Evolutionary conservation across 164 flowering plant genomes (phyloP).

Genomic region (Berberis thunbergii): DNA sequence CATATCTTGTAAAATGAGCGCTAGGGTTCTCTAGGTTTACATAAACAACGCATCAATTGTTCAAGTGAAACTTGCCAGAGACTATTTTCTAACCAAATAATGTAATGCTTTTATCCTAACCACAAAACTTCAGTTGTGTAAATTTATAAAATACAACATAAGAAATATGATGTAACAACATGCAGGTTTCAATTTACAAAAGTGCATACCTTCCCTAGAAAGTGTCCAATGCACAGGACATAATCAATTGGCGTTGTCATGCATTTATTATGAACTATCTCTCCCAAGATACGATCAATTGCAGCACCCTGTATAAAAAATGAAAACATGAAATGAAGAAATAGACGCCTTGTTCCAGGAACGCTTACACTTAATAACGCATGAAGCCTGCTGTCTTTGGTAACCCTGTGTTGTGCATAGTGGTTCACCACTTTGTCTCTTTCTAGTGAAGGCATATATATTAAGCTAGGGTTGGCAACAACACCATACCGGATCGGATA

Average conservation of each 20-base stretch:
- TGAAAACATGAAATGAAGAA: constrained; percentile 1
- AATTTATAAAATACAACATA: too few relatives aligned
- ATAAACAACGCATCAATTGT: too few relatives aligned
- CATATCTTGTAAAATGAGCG: background rate
- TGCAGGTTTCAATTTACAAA: background rate
- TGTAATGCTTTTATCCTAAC: too few relatives aligned
- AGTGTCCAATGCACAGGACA: constrained; percentile 80
- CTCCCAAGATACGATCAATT: constrained; percentile 83
- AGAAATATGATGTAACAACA: background rate
- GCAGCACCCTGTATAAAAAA: constrained; percentile 66
- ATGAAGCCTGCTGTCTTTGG: too few relatives aligned
- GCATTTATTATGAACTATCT: constrained; percentile 60
- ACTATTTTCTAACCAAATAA: too few relatives aligned
- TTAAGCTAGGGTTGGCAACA: background rate
- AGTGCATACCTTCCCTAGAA: constrained; percentile 55
- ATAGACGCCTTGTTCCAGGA: background rate
- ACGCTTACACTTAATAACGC: background rate
- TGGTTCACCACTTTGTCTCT: too few relatives aligned
- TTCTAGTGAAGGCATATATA: too few relatives aligned
- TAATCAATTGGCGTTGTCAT: constrained; percentile 65
- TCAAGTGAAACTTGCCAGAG: too few relatives aligned
- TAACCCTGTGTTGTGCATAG: too few relatives aligned
- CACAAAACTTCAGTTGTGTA: background rate
- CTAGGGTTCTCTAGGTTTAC: background rate
- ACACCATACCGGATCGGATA: background rate